A percentile compares a stretch with the other conserved stretches of the same genome.
These are phyloP conservation scores for Tolypocladium paradoxum DNA, from an alignment of 2,329 filamentous ascomycete species.

Conservation along the genomic window DNA sequence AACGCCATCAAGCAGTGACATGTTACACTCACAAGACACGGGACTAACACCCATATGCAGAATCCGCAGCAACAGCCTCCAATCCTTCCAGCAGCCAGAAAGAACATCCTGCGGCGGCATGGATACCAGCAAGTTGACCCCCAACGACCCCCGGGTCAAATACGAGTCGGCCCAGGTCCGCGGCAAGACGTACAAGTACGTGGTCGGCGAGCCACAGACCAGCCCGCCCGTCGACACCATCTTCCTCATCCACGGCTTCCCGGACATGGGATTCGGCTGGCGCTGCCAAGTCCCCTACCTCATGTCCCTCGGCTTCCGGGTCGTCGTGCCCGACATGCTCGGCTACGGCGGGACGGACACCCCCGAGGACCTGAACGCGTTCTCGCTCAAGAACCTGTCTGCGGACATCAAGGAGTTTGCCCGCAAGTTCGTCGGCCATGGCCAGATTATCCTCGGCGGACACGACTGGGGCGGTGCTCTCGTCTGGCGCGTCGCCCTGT, in stretches of 20 bases:
- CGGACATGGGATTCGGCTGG: slow-evolving; percentile 78
- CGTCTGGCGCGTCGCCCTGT: slow-evolving; percentile 64
- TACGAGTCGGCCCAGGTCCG: slow-evolving; percentile 53
- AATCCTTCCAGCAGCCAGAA: not conserved
- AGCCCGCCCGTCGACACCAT: slow-evolving; percentile 34
- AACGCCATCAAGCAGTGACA: not conserved
- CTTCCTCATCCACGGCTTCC: slow-evolving; percentile 63
- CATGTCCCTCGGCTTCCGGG: slow-evolving; percentile 59
- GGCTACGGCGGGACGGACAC: slow-evolving; percentile 74
- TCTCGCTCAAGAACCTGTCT: slow-evolving; percentile 60
- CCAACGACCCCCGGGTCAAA: slow-evolving; percentile 55
- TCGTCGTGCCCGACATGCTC: slow-evolving; percentile 77
- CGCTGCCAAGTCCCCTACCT: slow-evolving; percentile 77
- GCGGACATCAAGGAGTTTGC: slow-evolving; percentile 68
- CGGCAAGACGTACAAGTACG: slow-evolving; percentile 60
- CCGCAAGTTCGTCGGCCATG: slow-evolving; percentile 35
- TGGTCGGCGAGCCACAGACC: slow-evolving; percentile 39
- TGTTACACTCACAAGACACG: not conserved
- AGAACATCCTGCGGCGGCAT: slow-evolving; percentile 21
- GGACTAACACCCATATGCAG: not conserved
- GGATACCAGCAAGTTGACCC: slow-evolving; percentile 52
- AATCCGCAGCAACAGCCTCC: not conserved
- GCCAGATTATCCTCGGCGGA: slow-evolving; percentile 67
- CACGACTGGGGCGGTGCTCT: slow-evolving; percentile 87
- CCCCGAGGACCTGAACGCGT: slow-evolving; percentile 49